Evolutionary conservation across 192 early-diverging fungal genomes (phyloP), one percentile per base, ranked within the genome.

Genomic region (Thamnidium elegans): DNA sequence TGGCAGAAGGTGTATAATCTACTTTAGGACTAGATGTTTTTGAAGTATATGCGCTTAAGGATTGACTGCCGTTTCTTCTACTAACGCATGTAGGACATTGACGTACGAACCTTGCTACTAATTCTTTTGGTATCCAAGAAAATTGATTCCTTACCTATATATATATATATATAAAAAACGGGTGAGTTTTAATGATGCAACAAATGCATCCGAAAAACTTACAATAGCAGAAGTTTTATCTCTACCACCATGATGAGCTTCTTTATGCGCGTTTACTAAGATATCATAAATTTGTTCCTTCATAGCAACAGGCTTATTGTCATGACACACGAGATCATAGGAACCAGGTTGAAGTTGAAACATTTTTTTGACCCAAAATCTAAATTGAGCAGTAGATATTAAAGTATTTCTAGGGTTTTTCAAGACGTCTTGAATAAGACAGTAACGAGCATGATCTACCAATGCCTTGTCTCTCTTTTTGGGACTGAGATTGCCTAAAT

Each of bases 281-380:
- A 82, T 77, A 19, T 77, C 75, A 63, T 82, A 82, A 3, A 82
- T 66, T 39, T 79, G 70, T 47, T 82, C 80, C 42, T 77, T 79
- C 20, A 76, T 79, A 9, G 80, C 80, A 0, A 82, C 75, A 17
- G 80, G 80, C 20, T 82, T 82, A 21, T 79, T 79, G 7, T 79
- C 71, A 67, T 82, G 80, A 42, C 73, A 77, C 9, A 82, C 71
- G 17, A 78, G 65, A 58, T 81, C 74, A 3, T 67, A 66, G 0
- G 75, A 72, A 3, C 65, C 73, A 43, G 50, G 62, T 17, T 54
- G 52, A 14, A 82, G 68, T 8, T 72, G 70, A 65, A 82, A 82
- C 80, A 82, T 82, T 30, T 82, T 82, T 46, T 82, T 82, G 7
- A 78, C 80, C 80, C 80, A 82, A 62, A 82, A 82, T 7, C 80